These are phyloP conservation scores for Nidularia pulvinata DNA, from an alignment of 768 basidiomycete genomes.

Conservation along the genomic window DNA sequence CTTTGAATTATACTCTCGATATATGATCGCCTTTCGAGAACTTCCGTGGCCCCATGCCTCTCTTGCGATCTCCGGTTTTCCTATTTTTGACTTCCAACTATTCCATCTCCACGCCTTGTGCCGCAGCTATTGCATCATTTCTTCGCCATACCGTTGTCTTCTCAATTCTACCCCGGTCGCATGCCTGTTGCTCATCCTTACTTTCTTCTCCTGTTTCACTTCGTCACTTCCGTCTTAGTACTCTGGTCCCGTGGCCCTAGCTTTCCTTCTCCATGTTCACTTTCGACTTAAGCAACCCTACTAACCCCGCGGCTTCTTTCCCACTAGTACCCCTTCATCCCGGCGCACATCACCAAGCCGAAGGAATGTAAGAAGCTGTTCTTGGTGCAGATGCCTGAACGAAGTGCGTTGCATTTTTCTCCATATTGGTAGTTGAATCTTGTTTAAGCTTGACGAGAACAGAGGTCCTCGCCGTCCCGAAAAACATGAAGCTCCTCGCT, in stretches of 20 bases:
- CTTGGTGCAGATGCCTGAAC: not conserved
- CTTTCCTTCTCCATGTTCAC: not conserved
- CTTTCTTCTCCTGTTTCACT: not conserved
- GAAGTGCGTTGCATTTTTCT: not conserved
- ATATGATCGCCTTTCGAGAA: too few species aligned
- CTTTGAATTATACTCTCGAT: too few species aligned
- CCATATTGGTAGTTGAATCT: not conserved
- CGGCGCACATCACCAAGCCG: not conserved
- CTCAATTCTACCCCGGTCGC: not conserved
- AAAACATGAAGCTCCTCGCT: slow-evolving; percentile 98
- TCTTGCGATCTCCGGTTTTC: too few species aligned
- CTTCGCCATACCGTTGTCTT: not conserved
- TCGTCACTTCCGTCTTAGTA: not conserved
- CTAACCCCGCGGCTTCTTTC: not conserved
- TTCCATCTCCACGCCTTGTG: not conserved
- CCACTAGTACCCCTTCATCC: not conserved
- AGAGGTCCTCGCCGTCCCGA: slow-evolving; percentile 97
- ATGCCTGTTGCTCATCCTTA: not conserved
- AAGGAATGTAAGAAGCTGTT: not conserved
- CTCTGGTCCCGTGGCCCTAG: not conserved
- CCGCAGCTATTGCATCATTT: too few species aligned
- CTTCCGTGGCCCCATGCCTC: too few species aligned
- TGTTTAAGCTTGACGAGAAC: slow-evolving; percentile 3
- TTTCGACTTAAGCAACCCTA: not conserved
- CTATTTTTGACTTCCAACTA: too few species aligned